phyloP scores from a whole-genome alignment of 1,139 yeast species.

The Blastobotrys serpentis region DNA sequence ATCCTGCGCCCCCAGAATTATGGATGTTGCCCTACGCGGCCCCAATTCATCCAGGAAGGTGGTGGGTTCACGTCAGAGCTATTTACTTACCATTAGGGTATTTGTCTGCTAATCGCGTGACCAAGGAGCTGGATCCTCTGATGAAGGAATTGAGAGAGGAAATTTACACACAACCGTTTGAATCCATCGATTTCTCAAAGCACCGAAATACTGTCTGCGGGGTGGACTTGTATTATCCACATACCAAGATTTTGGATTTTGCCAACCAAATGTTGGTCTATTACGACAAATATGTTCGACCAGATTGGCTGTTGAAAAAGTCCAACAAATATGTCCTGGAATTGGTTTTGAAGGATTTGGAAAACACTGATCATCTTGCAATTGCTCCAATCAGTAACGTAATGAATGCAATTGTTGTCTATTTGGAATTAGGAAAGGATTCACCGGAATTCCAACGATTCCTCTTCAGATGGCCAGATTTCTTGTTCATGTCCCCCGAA shows the following conservation, averaged over 20 bases:
- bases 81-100: slow-evolving; percentile 88
- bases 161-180: slow-evolving; percentile 67
- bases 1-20: slow-evolving; percentile 96
- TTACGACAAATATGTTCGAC: slow-evolving; percentile 72
- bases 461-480: slow-evolving; percentile 66
- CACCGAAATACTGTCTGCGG: slow-evolving; percentile 88
- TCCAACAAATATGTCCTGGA: slow-evolving; percentile 58
- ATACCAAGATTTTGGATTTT: slow-evolving; percentile 62
- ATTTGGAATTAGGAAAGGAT: slow-evolving; percentile 64
- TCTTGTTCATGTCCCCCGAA: slow-evolving; percentile 78
- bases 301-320: slow-evolving; percentile 62
- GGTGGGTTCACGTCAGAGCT: slow-evolving; percentile 99
- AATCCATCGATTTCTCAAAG: slow-evolving; percentile 60
- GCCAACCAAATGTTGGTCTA: slow-evolving; percentile 58
- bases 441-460: slow-evolving; percentile 61
- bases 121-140: slow-evolving; percentile 64
- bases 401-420: slow-evolving; percentile 71
- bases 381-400: slow-evolving; percentile 96
- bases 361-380: slow-evolving; percentile 76
- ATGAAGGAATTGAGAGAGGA: slow-evolving; percentile 68
- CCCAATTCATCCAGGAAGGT: slow-evolving; percentile 90
- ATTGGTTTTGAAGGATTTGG: slow-evolving; percentile 68
- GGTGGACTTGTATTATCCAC: slow-evolving; percentile 91
- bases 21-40: slow-evolving; percentile 81
- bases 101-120: slow-evolving; percentile 56